Evolutionary conservation across 345 rosid genomes (phyloP).

Genomic region (Clarkia xantiana): DNA sequence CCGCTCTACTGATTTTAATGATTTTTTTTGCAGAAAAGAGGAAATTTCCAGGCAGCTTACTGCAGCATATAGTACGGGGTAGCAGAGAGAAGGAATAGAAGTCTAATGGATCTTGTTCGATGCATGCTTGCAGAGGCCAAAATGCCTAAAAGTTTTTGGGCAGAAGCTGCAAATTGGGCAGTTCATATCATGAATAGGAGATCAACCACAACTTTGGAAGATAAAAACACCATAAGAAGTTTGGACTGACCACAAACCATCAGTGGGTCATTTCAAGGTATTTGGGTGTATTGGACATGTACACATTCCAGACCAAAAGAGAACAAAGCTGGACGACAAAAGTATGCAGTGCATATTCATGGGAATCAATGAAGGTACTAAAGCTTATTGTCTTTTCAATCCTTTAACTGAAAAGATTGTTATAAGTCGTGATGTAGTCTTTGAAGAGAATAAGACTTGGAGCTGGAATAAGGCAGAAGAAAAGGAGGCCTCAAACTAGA

Average conservation of each 20-base stretch:
- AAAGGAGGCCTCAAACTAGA: too few species aligned
- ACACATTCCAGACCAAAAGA: background rate
- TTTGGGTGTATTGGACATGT: background rate
- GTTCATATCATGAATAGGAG: background rate
- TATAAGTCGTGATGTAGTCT: too few species aligned
- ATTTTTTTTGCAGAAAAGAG: conserved; percentile 1
- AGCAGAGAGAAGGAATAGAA: background rate
- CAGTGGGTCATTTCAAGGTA: background rate
- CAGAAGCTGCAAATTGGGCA: background rate
- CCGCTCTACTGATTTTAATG: background rate
- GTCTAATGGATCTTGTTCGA: background rate
- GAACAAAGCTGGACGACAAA: background rate
- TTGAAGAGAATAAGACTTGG: background rate
- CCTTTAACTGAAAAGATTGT: too few species aligned
- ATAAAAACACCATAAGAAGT: background rate
- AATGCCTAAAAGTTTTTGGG: background rate
- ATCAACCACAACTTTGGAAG: background rate
- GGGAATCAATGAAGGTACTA: background rate
- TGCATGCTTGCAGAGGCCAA: background rate
- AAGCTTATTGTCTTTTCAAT: background rate
- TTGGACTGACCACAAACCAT: background rate
- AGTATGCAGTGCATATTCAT: background rate
- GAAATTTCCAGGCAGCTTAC: background rate
- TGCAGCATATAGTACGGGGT: background rate
- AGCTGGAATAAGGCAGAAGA: too few species aligned